Evolutionary conservation across 1,284 basidiomycete species (phyloP).

Genomic region (Coniferiporia sulphurascens): DNA sequence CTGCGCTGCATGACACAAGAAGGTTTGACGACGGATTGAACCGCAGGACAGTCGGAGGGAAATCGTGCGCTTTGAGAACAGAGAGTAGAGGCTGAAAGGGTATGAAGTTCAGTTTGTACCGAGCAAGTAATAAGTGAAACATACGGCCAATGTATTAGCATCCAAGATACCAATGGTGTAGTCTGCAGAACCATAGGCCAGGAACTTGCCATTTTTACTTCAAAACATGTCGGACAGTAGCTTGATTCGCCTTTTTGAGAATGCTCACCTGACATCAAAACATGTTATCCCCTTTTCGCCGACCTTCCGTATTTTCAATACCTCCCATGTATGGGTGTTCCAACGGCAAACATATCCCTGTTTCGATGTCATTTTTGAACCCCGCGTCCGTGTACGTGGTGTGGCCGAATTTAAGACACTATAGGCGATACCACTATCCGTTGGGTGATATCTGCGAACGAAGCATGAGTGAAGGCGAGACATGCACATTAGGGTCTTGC

Average conservation of each 20-base stretch:
- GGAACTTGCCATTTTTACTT: slow-evolving; percentile 74
- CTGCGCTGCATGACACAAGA: slow-evolving; percentile 91
- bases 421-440: slow-evolving; percentile 52
- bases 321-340: slow-evolving; percentile 54
- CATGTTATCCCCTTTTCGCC: slow-evolving; percentile 79
- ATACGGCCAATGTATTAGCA: slow-evolving; percentile 71
- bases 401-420: slow-evolving; percentile 72
- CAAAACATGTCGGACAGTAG: slow-evolving; percentile 1
- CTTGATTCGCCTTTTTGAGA: background rate
- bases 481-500: slow-evolving; percentile 1
- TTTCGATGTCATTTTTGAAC: slow-evolving; percentile 45
- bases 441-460: slow-evolving; percentile 53
- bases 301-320: slow-evolving; percentile 54
- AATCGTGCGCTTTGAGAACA: slow-evolving; percentile 92
- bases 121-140: slow-evolving; percentile 26
- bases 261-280: slow-evolving; percentile 75
- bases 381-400: slow-evolving; percentile 44
- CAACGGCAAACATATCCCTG: slow-evolving; percentile 63
- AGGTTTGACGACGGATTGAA: slow-evolving; percentile 82
- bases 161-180: slow-evolving; percentile 84
- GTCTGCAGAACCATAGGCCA: slow-evolving; percentile 89
- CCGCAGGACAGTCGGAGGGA: slow-evolving; percentile 85
- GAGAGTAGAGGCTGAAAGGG: slow-evolving; percentile 71
- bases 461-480: background rate
- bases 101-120: background rate